Percentiles rank a stretch among this genome's conserved stretches.
Conservation (phyloP, 108 stramenopile species). For the Pseudonitzschia multiseries region DNA sequence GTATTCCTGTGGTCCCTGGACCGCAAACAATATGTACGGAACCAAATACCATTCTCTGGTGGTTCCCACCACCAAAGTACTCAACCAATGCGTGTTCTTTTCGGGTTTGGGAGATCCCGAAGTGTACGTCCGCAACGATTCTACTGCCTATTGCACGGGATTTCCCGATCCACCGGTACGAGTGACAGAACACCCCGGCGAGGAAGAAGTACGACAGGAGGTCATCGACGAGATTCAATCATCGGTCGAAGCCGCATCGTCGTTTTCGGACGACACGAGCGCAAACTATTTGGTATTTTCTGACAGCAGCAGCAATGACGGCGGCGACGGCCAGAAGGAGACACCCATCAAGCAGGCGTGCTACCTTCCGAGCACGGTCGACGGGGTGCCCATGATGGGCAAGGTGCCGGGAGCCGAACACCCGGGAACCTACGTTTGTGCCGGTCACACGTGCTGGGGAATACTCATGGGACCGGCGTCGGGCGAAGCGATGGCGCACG, state of each 20-base stretch:
- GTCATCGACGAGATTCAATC: constrained; percentile 22
- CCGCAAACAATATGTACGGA: constrained; percentile 44
- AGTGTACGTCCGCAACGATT: constrained; percentile 60
- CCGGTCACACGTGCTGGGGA: constrained; percentile 91
- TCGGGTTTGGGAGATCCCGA: constrained; percentile 56
- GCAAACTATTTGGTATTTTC: constrained; percentile 18
- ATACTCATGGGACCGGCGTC: constrained; percentile 86
- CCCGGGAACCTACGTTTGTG: constrained; percentile 56
- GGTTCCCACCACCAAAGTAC: constrained; percentile 36
- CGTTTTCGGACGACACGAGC: constrained; percentile 3
- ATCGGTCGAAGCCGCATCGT: constrained; percentile 37
- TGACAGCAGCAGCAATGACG: neutral
- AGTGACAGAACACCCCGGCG: constrained; percentile 51
- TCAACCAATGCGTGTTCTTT: constrained; percentile 60
- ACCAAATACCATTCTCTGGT: constrained; percentile 58
- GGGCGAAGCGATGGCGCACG: constrained; percentile 75
- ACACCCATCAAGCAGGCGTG: constrained; percentile 41
- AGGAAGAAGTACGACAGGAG: constrained; percentile 46
- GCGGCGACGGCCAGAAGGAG: neutral
- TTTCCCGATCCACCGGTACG: constrained; percentile 46
- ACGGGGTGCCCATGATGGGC: constrained; percentile 86
- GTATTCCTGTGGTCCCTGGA: constrained; percentile 64
- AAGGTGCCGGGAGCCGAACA: constrained; percentile 31
- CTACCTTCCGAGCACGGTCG: constrained; percentile 57
- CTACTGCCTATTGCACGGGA: constrained; percentile 51